A percentile compares a stretch with the other conserved stretches of the same genome.
phyloP scores from a whole-genome alignment of 108 stramenopile species.

The Nitzschia inconspicua region DNA sequence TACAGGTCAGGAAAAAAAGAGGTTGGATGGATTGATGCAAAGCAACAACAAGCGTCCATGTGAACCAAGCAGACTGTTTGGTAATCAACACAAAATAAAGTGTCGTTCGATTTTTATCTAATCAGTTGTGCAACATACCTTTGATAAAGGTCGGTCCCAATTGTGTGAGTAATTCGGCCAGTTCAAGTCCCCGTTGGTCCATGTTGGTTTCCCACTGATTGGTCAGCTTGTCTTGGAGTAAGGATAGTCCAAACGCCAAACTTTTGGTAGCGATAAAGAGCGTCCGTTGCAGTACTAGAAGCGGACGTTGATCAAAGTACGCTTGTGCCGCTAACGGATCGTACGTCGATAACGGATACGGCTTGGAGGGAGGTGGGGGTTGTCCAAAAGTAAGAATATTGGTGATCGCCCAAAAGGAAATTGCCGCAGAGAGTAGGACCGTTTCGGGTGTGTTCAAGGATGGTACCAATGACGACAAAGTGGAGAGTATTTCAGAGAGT shows the following conservation, averaged over 20 bases:
- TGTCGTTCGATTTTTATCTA: not conserved
- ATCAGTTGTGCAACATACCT: constrained; percentile 12
- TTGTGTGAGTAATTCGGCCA: constrained; percentile 57
- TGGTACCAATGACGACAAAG: too few relatives aligned
- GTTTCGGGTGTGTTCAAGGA: constrained; percentile 19
- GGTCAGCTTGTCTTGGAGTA: constrained; percentile 33
- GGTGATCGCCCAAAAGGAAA: constrained; percentile 7
- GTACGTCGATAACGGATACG: constrained; percentile 66
- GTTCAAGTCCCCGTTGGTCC: constrained; percentile 58
- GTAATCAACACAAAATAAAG: not conserved
- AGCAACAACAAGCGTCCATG: not conserved
- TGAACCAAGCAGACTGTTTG: not conserved
- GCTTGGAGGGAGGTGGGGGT: constrained; percentile 25
- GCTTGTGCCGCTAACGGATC: constrained; percentile 58
- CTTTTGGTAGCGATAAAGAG: constrained; percentile 50
- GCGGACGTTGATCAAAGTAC: constrained; percentile 56
- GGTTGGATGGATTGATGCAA: not conserved
- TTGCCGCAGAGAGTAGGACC: not conserved
- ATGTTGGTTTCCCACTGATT: constrained; percentile 48
- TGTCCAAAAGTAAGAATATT: constrained; percentile 19
- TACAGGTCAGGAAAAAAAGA: not conserved
- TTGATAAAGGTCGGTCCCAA: constrained; percentile 88
- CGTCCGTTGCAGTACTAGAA: constrained; percentile 35
- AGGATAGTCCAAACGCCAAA: constrained; percentile 30
- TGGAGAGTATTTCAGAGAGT: too few relatives aligned